Conservation (phyloP, 208 protist species). For the Leptomonas seymouri region DNA sequence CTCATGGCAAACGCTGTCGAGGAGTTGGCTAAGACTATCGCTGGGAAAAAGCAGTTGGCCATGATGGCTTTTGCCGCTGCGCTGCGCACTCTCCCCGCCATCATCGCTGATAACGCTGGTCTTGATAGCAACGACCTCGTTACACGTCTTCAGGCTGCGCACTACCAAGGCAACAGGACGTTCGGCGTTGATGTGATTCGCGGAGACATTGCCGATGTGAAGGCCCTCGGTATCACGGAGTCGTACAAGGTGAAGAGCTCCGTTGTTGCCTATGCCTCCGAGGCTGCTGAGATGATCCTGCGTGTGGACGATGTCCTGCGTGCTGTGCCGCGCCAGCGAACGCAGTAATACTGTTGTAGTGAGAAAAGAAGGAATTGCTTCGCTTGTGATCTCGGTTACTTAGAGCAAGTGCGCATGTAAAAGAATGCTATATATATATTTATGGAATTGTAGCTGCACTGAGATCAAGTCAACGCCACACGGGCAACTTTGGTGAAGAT, state of each 20-base stretch:
- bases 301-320: constrained; percentile 99
- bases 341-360: constrained; percentile 28
- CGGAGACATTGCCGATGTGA: constrained; percentile 95
- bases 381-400: not conserved
- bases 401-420: not conserved
- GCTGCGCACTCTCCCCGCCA: constrained; percentile 95
- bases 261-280: constrained; percentile 96
- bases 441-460: not conserved
- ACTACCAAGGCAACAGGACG: constrained; percentile 62
- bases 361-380: not conserved
- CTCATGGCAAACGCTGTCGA: constrained; percentile 99
- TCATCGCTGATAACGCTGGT: constrained; percentile 98
- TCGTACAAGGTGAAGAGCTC: constrained; percentile 98
- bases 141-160: constrained; percentile 91
- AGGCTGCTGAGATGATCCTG: constrained; percentile 99
- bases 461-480: no score
- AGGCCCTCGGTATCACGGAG: constrained; percentile 97
- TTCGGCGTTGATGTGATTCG: constrained; percentile 96
- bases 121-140: constrained; percentile 98
- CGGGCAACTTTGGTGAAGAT: not conserved
- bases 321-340: constrained; percentile 93
- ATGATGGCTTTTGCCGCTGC: constrained; percentile 98
- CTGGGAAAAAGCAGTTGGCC: constrained; percentile 87
- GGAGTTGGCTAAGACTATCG: constrained; percentile 87
- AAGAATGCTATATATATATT: not conserved